Base-by-base conservation (phyloP, 768 basidiomycete genomes). In the Hygrophorus pudorinus region DNA sequence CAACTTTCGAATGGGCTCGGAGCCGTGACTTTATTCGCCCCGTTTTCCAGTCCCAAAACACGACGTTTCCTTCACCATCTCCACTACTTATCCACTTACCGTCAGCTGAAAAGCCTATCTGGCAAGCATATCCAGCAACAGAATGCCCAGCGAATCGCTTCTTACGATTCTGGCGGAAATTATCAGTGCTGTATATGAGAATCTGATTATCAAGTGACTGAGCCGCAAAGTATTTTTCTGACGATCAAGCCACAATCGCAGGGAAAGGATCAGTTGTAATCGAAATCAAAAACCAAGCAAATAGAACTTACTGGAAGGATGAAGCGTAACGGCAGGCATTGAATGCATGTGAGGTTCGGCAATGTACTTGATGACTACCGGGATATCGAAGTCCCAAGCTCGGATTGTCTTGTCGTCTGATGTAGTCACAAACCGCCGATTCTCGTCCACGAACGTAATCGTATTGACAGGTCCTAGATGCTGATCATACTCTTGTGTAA, bases 41-140 rank as follows among this genome's bases (percentile, higher is more conserved):
- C n/a, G 84, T 93, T 67, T 96, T 98, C 88, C 90, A 99, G 62
- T 98, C 96, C 96, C 96, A 99, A 63, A 97, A 94, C 2, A 97
- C 86, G 34, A 99, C 73, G 60, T 96, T 92, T 7, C 96, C 96
- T 53, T 84, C 81, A 8, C 88, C 87, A 56, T 97, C 94, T 21
- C 96, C 96, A 47, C 90, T 93, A 56, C 89, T 93, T 55, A 99
- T 86, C 86, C 91, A 98, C 63, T 91, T 90, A 2, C 96, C 96
- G 59, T 99, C 96, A 1, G 96, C 92, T 13, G 93, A 96, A 65
- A 99, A 99, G 20, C 89, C 93, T 27, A 97, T 83, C 57, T 92
- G 86, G 59, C 92, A 96, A 2, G 96, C 96, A 61, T 97, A 98
- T 10, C 96, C 96, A 5, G 96, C 93, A 14, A 93, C 81, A 16